Evolutionary conservation across 495 filamentous ascomycete genomes (phyloP), one percentile per base, ranked within the genome.

Genomic region (Neurospora sp.): DNA sequence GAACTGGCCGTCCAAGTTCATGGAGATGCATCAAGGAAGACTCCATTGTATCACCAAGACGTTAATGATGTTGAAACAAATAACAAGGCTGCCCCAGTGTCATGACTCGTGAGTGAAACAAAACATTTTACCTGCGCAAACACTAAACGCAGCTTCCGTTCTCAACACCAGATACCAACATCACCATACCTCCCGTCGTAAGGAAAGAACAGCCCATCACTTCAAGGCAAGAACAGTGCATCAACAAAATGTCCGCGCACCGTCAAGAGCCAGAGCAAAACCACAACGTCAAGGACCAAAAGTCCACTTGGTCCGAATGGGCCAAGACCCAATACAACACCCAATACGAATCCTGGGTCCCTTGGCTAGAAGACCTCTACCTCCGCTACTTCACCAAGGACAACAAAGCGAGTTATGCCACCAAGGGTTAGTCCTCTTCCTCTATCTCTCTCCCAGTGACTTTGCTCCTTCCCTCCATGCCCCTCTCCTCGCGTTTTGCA

Each of bases 361-460:
- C 91, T 6, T 93, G 91, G 90, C 84, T 92, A 42, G 91, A 93
- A 76, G 91, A 92, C 79, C 79, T 87, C 71, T 92, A 91, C 77
- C 85, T 93, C 20, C 84, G 82, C 42, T 92, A 88, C 83, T 92
- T 92, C 75, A 90, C 88, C 75, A 90, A 88, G 73, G 90, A 93
- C 76, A 93, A 92, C 82, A 91, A 92, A 81, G 84, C 89, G 1
- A 89, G 87, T 75, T 92, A 92, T 76, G 83, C 84, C 1, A 85
- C 89, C 0, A 90, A 87, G 76, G 87, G 90, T 91, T 20, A 5
- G 74, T 31, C 31, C 1, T 31, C n/a, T n/a, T n/a, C n/a, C n/a
- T 31, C 31, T 31, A 31, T 31, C 31, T 2, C 31, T 31, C 31
- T 4, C 31, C 31, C 31, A n/a, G n/a, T n/a, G n/a, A n/a, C n/a